phyloP scores from a whole-genome alignment of 2,329 filamentous ascomycete genomes.

The Ceratocystis alfenasii region DNA sequence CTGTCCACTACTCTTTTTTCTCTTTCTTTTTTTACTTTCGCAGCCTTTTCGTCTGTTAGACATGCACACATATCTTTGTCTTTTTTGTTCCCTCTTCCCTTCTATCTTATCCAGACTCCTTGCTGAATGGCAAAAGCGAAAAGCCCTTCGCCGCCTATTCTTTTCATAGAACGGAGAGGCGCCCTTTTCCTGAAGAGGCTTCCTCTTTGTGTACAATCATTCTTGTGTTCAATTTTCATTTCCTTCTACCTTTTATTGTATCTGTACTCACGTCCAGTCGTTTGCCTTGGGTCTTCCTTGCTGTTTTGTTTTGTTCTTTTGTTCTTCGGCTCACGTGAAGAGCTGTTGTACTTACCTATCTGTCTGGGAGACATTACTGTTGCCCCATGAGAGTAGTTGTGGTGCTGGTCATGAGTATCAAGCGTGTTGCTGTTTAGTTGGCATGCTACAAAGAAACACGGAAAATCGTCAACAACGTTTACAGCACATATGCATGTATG shows the following conservation, averaged over 20 bases:
- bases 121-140: constrained; percentile 4
- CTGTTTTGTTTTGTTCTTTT: background rate
- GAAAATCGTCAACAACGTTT: background rate
- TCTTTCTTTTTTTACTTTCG: background rate
- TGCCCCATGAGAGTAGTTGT: background rate
- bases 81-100: background rate
- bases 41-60: constrained; percentile 6
- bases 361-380: background rate
- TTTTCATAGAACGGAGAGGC: background rate
- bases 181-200: background rate
- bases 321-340: background rate
- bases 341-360: background rate
- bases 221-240: constrained; percentile 6
- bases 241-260: constrained; percentile 7
- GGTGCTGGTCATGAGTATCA: background rate
- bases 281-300: background rate
- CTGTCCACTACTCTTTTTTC: background rate
- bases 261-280: constrained; percentile 7
- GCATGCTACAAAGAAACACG: constrained; percentile 2
- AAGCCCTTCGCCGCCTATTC: background rate
- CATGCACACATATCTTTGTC: background rate
- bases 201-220: constrained; percentile 11
- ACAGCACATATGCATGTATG: background rate
- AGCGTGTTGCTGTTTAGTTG: background rate
- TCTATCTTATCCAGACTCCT: background rate